A percentile compares a stretch with the other conserved stretches of the same genome.
phyloP scores from a whole-genome alignment of 2,329 filamentous ascomycete species.

The Colletotrichum cereale region DNA sequence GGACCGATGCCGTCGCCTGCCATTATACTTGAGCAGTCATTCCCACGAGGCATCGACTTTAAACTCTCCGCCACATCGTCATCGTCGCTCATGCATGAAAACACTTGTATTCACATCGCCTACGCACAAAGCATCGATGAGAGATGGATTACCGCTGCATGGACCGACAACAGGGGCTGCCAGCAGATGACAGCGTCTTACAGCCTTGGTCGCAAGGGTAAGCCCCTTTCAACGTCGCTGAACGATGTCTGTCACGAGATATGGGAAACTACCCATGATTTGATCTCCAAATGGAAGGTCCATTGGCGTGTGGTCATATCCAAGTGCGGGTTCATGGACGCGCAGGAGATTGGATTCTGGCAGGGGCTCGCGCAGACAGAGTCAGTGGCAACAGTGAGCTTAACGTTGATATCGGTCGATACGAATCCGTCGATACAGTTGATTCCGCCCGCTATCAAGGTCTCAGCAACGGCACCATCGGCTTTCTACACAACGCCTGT shows the following conservation, averaged over 20 bases:
- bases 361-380: conserved; percentile 65
- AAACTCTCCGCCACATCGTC: conserved; percentile 77
- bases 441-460: conserved; percentile 65
- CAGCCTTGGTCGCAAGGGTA: conserved; percentile 73
- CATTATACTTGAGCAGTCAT: conserved; percentile 77
- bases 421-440: conserved; percentile 74
- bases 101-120: conserved; percentile 83
- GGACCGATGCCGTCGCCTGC: conserved; percentile 74
- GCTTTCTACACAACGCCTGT: conserved; percentile 72
- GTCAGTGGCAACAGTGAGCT: conserved; percentile 61
- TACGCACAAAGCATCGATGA: conserved; percentile 83
- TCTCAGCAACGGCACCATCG: conserved; percentile 59
- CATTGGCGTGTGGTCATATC: conserved; percentile 84
- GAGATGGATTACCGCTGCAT: conserved; percentile 82
- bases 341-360: conserved; percentile 74
- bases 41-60: conserved; percentile 81
- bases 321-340: conserved; percentile 76
- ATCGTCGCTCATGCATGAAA: conserved; percentile 80
- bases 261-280: conserved; percentile 81
- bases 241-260: conserved; percentile 79
- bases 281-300: conserved; percentile 77
- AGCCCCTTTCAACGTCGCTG: conserved; percentile 64
- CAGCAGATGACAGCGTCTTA: conserved; percentile 81
- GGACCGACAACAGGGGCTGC: conserved; percentile 83
- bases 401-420: conserved; percentile 75